Evolutionary conservation across 192 early-diverging fungal species (phyloP).

Genomic region (Geranomyces variabilis): DNA sequence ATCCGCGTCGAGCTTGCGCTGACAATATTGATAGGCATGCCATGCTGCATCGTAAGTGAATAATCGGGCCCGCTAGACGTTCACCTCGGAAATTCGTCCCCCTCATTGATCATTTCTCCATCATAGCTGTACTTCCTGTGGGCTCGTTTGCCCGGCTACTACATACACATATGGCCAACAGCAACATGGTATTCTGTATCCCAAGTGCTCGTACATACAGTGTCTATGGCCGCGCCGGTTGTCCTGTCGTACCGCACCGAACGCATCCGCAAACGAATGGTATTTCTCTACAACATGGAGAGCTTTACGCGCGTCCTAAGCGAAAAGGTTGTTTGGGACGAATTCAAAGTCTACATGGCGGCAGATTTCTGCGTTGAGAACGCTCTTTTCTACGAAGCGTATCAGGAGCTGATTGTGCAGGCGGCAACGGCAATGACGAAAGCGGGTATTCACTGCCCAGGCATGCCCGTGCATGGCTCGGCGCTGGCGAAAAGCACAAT

Average conservation of each 20-base stretch:
- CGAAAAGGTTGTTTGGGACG: slow-evolving; percentile 23
- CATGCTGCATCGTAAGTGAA: slow-evolving; percentile 11
- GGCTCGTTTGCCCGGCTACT: background rate
- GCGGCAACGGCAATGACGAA: slow-evolving; percentile 21
- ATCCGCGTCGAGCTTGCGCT: slow-evolving; percentile 22
- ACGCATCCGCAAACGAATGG: background rate
- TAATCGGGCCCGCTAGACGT: background rate
- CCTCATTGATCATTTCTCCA: background rate
- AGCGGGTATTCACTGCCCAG: slow-evolving; percentile 5
- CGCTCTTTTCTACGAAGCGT: slow-evolving; percentile 34
- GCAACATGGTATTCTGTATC: slow-evolving; percentile 12
- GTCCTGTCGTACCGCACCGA: slow-evolving; percentile 14
- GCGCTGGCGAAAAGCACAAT: slow-evolving; percentile 17
- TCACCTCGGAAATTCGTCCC: background rate
- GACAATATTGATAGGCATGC: background rate
- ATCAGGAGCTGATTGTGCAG: slow-evolving; percentile 30
- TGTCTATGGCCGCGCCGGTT: slow-evolving; percentile 14
- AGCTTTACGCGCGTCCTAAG: slow-evolving; percentile 26
- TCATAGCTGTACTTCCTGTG: slow-evolving; percentile 16
- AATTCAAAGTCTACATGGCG: slow-evolving; percentile 31
- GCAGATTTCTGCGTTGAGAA: slow-evolving; percentile 36
- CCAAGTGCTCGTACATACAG: slow-evolving; percentile 9
- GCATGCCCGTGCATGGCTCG: slow-evolving; percentile 24
- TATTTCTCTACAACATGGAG: slow-evolving; percentile 30
- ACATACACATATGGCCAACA: background rate